Percentiles rank a stretch among this genome's conserved stretches.
Conservation (phyloP, 805 yeast genomes). For the Grigorovia humatica region DNA sequence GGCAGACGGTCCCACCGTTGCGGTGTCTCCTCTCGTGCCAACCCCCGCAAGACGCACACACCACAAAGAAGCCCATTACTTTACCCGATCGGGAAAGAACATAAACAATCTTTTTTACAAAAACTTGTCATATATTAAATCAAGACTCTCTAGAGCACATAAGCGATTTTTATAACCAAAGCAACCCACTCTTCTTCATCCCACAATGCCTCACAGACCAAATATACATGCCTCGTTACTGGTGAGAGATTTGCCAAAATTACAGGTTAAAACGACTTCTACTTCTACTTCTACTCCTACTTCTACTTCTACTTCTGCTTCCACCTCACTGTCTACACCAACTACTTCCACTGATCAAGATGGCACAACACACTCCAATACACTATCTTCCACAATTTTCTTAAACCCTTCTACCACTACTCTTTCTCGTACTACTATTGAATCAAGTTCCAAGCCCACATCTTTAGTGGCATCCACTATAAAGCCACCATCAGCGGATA, state of each 20-base stretch:
- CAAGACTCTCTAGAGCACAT: too few species aligned
- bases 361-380: not conserved
- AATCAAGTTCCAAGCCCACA: not conserved
- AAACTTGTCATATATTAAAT: not conserved
- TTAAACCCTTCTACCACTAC: not conserved
- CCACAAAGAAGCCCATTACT: not conserved
- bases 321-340: constrained; percentile 2
- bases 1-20: too few species aligned
- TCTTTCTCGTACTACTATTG: not conserved
- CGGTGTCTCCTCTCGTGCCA: too few species aligned
- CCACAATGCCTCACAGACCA: not conserved
- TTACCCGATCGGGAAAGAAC: constrained; percentile 4
- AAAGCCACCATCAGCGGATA: constrained; percentile 42
- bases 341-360: not conserved
- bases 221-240: not conserved
- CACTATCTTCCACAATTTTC: not conserved
- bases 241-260: constrained; percentile 4
- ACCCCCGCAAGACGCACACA: too few species aligned
- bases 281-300: not conserved
- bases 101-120: constrained; percentile 1
- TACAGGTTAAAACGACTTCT: not conserved
- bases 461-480: constrained; percentile 8
- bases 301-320: not conserved
- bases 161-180: too few species aligned
- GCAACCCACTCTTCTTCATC: too few species aligned